Evolutionary conservation across 129 eudicot species (phyloP).

Genomic region (Lonicera japonica): DNA sequence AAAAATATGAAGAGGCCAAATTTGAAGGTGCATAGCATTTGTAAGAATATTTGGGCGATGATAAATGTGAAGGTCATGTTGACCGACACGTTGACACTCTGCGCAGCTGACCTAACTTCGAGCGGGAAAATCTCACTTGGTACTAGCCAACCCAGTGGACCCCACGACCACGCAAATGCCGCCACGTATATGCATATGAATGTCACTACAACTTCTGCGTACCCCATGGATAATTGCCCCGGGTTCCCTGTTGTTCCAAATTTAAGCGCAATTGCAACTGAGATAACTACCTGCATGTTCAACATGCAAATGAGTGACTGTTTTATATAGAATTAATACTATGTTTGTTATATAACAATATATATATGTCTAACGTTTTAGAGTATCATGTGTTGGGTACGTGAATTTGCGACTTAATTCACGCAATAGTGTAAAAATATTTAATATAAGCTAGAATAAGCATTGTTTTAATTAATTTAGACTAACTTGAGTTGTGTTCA

Average conservation of each 20-base stretch:
- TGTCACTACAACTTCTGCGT: conserved; percentile 22
- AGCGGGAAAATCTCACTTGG: conserved; percentile 54
- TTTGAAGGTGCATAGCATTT: conserved; percentile 32
- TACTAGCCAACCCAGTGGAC: conserved; percentile 58
- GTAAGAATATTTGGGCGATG: conserved; percentile 41
- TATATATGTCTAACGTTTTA: not conserved
- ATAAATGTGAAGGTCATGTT: conserved; percentile 61
- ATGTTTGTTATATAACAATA: too few relatives aligned
- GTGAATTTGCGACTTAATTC: too few relatives aligned
- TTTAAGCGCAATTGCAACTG: conserved; percentile 20
- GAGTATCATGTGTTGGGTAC: too few relatives aligned
- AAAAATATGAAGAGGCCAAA: conserved; percentile 46
- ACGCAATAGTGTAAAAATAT: too few relatives aligned
- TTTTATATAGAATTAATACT: too few relatives aligned
- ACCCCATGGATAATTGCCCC: conserved; percentile 26
- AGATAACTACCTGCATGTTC: conserved; percentile 29
- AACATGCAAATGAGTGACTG: too few relatives aligned
- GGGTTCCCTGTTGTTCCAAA: conserved; percentile 43
- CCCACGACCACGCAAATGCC: conserved; percentile 69
- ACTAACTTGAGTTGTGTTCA: not conserved
- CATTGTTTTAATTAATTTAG: not conserved
- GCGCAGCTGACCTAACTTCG: conserved; percentile 51
- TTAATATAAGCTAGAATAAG: not conserved
- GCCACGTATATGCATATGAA: conserved; percentile 44
- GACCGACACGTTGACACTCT: conserved; percentile 41